Evolutionary conservation across 805 yeast species (phyloP), one percentile per base, ranked within the genome.

Genomic region (Sugiyamaella mastotermitis): DNA sequence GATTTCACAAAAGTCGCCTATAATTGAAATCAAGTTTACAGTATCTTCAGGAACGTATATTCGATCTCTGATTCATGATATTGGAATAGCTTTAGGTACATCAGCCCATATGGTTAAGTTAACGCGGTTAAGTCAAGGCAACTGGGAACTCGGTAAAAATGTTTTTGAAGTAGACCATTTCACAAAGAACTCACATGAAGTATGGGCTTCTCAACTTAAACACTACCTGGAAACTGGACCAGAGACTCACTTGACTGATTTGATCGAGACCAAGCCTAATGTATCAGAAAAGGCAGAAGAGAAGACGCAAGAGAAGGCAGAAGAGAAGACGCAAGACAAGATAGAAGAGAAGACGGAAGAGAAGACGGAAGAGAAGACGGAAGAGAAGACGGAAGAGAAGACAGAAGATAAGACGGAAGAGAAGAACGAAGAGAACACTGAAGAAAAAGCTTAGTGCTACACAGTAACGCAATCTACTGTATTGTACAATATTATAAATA

Each of bases 41-140:
- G 98, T 90, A 1, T 82, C 95, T 1, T 86, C 97, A 0, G 99
- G 99, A 1, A 92, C 97, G 0, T 92, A 92, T 53, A 87, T 92
- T 34, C 72, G 99, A 48, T 82, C 96, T 2, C 64, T 92, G 38
- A 70, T 92, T 34, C 85, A 94, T 60, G 99, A 92, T 53, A 68
- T 84, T 31, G 97, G 95, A 1, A 73, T 82, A 43, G 82, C 90
- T 0, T 63, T 88, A 55, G 79, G 81, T 13, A 76, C 88, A 0
- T 75, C 84, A 18, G 85, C 95, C 0, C 86, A 86, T 54, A 88
- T 92, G 95, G 95, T 82, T 6, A 78, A 77, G 48, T 71, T 92
- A 40, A 70, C 76, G 7, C 73, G 99, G 53, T 56, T 65, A 7
- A 68, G 72, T 39, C 98, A 94, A 60, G 85, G 85, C 2, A 82